phyloP scores from a whole-genome alignment of 768 basidiomycete genomes.

The Infundibulicybe gibba region DNA sequence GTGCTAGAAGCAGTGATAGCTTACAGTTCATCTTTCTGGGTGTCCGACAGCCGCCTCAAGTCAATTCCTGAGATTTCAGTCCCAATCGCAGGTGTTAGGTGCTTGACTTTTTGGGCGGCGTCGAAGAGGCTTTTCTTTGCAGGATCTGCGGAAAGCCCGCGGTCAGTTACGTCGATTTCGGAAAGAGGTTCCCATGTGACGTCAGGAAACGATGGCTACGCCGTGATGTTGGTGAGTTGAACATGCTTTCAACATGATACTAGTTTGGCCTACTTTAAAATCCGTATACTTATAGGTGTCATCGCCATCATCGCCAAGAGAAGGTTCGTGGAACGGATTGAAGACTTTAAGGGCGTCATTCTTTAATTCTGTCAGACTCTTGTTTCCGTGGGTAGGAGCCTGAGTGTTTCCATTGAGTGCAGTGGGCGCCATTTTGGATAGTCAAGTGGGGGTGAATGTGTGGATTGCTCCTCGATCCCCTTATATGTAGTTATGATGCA shows the following conservation, averaged over 20 bases:
- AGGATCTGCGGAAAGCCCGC: conserved; percentile 65
- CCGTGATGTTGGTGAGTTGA: neutral
- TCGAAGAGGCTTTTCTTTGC: conserved; percentile 60
- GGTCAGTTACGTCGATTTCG: conserved; percentile 58
- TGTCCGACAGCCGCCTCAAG: conserved; percentile 58
- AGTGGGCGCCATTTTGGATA: too few relatives aligned
- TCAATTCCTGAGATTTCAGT: conserved; percentile 75
- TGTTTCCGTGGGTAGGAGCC: too few relatives aligned
- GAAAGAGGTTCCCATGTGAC: conserved; percentile 62
- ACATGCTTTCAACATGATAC: neutral
- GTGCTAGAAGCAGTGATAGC: too few relatives aligned
- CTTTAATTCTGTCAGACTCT: conserved; percentile 2
- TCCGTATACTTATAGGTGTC: conserved; percentile 47
- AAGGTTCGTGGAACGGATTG: conserved; percentile 71
- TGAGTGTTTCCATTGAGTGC: too few relatives aligned
- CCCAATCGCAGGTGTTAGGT: conserved; percentile 71
- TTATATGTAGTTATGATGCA: too few relatives aligned
- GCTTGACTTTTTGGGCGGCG: conserved; percentile 65
- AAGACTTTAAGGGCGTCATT: conserved; percentile 26
- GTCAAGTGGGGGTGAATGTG: too few relatives aligned
- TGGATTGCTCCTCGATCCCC: too few relatives aligned
- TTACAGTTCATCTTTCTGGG: conserved; percentile 80
- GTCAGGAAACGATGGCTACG: conserved; percentile 61
- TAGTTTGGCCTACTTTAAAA: conserved; percentile 52
- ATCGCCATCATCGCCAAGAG: conserved; percentile 46